Base-by-base conservation (phyloP, 176 grass and related monocot genomes). In the Tillandsia leiboldiana region DNA sequence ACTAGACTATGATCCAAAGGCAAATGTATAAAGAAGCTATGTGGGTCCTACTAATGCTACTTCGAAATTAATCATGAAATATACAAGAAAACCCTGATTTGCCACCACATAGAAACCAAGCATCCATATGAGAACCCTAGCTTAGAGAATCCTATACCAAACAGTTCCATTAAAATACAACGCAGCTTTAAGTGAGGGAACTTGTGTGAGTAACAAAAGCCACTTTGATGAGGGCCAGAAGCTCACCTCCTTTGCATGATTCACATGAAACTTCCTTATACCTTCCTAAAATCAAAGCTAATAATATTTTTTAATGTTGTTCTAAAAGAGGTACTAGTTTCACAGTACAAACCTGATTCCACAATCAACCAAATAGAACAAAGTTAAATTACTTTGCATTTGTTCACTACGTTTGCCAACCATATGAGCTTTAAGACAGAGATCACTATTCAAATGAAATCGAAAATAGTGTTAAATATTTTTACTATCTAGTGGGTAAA, bases 221-320 rank as follows among this genome's bases (percentile, higher is more conserved):
- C 67, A 68, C 69, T 57, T 50, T 51, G 1, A 71, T 63, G 66
- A 12, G 76, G 22, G 29, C 10, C 67, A 80, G 13, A 33, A 58
- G 18, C 9, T 69, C 66, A 57, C 49, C 42, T 63, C 51, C 71
- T 82, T 82, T 69, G 63, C 78, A 75, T 69, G 82, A 81, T 53
- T 64, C 27, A 63, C 17, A 49, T 8, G 74, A 84, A 81, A 69
- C 71, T 79, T 88, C 86, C 61, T 78, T 81, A 49, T 56, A 9
- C 51, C 78, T 81, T 75, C 78, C 75, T 72, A 64, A 84, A 84
- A 78, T 68, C 74, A 51, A 72, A 75, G 63, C 59, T 62, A 75
- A 75, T 49, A 78, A 81, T 75, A 64, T 47, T 23, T 71, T 24
- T 48, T 75, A 64, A 33, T 42, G 33, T 24, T 71, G 51, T 51